Evolutionary conservation across 75 land plant species (phyloP).

Genomic region (Pinus albicaulis): DNA sequence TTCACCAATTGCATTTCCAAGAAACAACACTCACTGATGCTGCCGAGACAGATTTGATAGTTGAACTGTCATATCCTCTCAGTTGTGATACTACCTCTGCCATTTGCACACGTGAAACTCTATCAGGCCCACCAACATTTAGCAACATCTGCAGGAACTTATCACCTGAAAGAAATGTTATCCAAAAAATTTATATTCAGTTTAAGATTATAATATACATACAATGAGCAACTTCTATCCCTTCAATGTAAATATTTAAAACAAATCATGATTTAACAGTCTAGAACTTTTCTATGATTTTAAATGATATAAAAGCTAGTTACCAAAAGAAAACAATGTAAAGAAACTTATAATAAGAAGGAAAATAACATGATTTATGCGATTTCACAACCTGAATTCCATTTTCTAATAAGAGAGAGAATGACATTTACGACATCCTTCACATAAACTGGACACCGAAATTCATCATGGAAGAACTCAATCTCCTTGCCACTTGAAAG

Average conservation of each 20-base stretch:
- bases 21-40: slow-evolving; percentile 37
- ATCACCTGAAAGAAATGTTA: slow-evolving; percentile 30
- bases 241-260: too few relatives aligned
- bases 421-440: slow-evolving; percentile 75
- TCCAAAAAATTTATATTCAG: too few relatives aligned
- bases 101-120: slow-evolving; percentile 85
- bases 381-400: slow-evolving; percentile 34
- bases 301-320: not conserved
- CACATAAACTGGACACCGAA: slow-evolving; percentile 84
- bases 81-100: slow-evolving; percentile 74
- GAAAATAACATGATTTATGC: not conserved
- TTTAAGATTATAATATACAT: too few relatives aligned
- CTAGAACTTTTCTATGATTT: not conserved
- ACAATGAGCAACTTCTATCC: too few relatives aligned
- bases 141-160: slow-evolving; percentile 48
- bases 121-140: slow-evolving; percentile 89
- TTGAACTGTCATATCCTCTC: slow-evolving; percentile 53
- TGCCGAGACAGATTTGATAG: slow-evolving; percentile 68
- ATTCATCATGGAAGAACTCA: slow-evolving; percentile 87
- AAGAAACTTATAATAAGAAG: not conserved
- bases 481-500: slow-evolving; percentile 49
- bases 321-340: not conserved
- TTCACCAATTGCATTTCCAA: not conserved
- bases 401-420: slow-evolving; percentile 37
- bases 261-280: not conserved